Evolutionary conservation across 148 eudicot species (phyloP), one percentile per base, ranked within the genome.

Genomic region (Vaccinium darrowii): DNA sequence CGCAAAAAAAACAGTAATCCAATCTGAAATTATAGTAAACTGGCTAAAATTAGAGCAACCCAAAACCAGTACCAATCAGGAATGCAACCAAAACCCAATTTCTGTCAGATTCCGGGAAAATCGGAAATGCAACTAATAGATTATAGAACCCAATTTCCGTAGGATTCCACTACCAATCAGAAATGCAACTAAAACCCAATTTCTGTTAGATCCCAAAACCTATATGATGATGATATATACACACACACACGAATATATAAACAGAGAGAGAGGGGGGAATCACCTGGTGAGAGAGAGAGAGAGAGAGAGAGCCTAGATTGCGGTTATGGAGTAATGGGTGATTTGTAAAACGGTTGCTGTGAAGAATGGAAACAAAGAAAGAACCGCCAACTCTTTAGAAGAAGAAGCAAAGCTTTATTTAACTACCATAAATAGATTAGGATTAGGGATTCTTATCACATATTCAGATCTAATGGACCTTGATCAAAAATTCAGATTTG

Each of bases 281-380:
- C 67, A 74, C 79, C 74, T 84, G 51, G 50, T 8, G 15, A 23
- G 72, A 11, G 33, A 56, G 30, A 5, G 30, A 50, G 81, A 13
- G 23, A 33, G 67, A 52, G 12, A 52, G 12, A 52, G 56, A 52
- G 47, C 81, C 84, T 83, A 79, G 73, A 36, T 86, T 72, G 84
- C 75, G 13, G 86, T 21, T 79, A 33, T 12, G 74, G 62, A 83
- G 54, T 79, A 72, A 86, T 56, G 58, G 65, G 62, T 67, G 80
- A 86, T 83, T 86, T 72, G 82, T 8, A 33, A 63, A 75, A 76
- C 78, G 65, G 84, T 51, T 79, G 84, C 39, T 80, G 47, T 51
- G 76, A 53, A 82, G 65, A 72, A 30, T 67, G 84, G 84, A 72
- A 82, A 82, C 52, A 53, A 81, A 43, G 78, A 52, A 71, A 63